Evolutionary conservation across 305 asterid species (phyloP), one percentile per base, ranked within the genome.

Genomic region (Petunia hybrid): DNA sequence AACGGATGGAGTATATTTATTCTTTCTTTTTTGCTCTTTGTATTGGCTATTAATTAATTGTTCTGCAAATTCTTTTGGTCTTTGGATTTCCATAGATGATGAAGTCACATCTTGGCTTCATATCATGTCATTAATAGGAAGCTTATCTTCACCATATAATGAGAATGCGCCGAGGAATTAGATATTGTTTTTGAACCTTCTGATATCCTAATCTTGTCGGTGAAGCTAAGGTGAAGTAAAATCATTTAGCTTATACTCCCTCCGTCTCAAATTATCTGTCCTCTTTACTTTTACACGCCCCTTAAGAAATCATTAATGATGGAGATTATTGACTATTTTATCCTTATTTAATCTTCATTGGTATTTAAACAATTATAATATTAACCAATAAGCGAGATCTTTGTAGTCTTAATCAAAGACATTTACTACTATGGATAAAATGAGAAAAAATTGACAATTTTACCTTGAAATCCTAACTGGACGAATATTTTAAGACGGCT

Each of bases 151-250:
- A 36, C 60, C 41, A 12, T 35, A 35, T 71, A 48, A 71, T 71
- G 62, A 48, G 4, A 48, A 48, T 71, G 78, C 78, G 48, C 78
- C 78, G 78, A 71, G 62, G 62, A 48, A 71, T 31, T 71, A 71
- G 78, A 62, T 48, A 7, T 5, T 36, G 78, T 12, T 36, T 71
- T 71, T 46, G 60, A 48, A 35, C 43, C 35, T 35, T 12, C 1
- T 38, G 35, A 10, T 71, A 48, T 71, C 35, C 35, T 48, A 12
- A 48, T 71, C 45, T 35, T 46, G 77, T 70, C 77, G 22, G 77
- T 48, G 3, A 69, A 42, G 12, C 7, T 7, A 42, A 5, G 36
- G 35, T 41, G 14, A 12, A 43, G 14, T 4, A 8, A 0, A 42
- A 4, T 22, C 0, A 31, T 71, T 71, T 71, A 46, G 5, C 43